These are phyloP conservation scores for Pseudogymnoascus sp. DNA, from an alignment of 2,329 filamentous ascomycete species.

Conservation along the genomic window DNA sequence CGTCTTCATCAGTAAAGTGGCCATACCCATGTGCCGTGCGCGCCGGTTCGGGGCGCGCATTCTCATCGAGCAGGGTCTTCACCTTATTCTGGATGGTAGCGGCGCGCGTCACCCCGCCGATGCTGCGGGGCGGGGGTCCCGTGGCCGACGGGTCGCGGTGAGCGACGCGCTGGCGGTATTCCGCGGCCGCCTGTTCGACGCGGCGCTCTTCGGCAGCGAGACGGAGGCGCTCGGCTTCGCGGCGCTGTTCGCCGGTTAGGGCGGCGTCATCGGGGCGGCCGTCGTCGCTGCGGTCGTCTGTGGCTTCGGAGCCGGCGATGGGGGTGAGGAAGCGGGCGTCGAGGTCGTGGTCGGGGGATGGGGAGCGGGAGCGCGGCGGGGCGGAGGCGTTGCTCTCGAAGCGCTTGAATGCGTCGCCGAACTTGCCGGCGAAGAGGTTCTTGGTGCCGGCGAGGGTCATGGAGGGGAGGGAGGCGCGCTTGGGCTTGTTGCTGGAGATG, in stretches of 20 bases:
- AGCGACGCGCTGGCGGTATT: constrained; percentile 71
- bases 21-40: constrained; percentile 87
- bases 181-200: constrained; percentile 79
- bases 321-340: constrained; percentile 47
- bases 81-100: constrained; percentile 89
- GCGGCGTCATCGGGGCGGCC: constrained; percentile 51
- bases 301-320: constrained; percentile 68
- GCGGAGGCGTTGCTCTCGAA: constrained; percentile 58
- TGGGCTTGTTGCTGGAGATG: constrained; percentile 48
- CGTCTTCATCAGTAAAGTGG: constrained; percentile 58
- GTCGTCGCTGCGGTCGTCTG: constrained; percentile 59
- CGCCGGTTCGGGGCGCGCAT: constrained; percentile 48
- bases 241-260: constrained; percentile 76
- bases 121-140: constrained; percentile 41
- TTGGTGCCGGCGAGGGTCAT: constrained; percentile 67
- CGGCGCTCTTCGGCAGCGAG: constrained; percentile 82
- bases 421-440: constrained; percentile 75
- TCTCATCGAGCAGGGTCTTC: constrained; percentile 75
- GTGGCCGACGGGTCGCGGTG: constrained; percentile 46
- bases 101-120: constrained; percentile 55
- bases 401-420: constrained; percentile 86
- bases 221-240: constrained; percentile 76
- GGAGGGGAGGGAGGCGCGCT: constrained; percentile 63
- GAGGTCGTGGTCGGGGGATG: constrained; percentile 36
- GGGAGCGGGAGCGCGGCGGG: constrained; percentile 28